Evolutionary conservation across 768 basidiomycete species (phyloP), one percentile per base, ranked within the genome.

Genomic region (Phlebiopsis gigantea): DNA sequence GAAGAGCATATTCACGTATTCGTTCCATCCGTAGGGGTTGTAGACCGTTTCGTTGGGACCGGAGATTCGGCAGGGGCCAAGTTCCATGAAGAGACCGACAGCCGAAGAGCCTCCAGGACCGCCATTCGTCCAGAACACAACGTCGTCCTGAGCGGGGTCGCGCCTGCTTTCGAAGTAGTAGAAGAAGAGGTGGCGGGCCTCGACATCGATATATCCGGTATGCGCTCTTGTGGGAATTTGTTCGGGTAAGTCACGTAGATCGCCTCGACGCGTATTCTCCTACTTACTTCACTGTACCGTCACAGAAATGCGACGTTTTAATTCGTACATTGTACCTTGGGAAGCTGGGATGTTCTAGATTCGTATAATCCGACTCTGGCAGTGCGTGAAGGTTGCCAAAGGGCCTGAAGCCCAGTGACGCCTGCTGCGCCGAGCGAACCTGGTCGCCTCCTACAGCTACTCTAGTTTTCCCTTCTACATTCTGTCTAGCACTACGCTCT

Each of bases 31-130:
- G 41, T 85, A 74, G 0, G 79, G 77, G 53, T 84, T 78, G 65
- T 75, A 79, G 2, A 68, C 73, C 0, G 83, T 76, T n/a, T 75
- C 74, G 29, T 81, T 76, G 50, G 71, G 72, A 29, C 76, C 73
- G 5, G 74, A 68, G n/a, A 88, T 75, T 46, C 79, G 76, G 66
- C 89, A 91, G 1, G 88, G 88, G 14, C 88, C 78, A 15, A 79
- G 73, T 63, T 80, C 79, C 77, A 77, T 79, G 62, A 79, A 75
- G 25, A 80, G 61, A 4, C 69, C 69, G 26, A 69, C 44, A 10
- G 62, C 55, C 0, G 70, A 70, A 0, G 70, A 69, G 15, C 62
- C 60, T n/a, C 68, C 65, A 1, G 66, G 66, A 28, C 66, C 66
- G 64, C 72, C 75, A 67, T 74, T 71, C 22, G 69, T 71, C 71